Evolutionary conservation across 164 flowering plant species (phyloP).

Genomic region (Tetracentron sinense): DNA sequence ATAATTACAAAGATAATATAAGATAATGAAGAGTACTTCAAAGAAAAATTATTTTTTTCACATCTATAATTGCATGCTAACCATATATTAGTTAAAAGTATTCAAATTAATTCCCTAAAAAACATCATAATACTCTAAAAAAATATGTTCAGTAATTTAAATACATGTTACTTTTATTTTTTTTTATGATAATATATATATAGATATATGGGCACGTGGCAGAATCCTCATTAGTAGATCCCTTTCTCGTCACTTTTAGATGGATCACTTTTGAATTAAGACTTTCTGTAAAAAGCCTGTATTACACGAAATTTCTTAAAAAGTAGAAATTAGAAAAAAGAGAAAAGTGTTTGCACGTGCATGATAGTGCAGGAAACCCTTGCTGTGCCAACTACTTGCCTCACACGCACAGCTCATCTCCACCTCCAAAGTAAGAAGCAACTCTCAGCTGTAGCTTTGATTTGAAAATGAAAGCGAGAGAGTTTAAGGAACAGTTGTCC

Average conservation of each 20-base stretch:
- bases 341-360: slow-evolving; percentile 9
- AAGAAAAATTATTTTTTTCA: no score
- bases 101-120: no score
- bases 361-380: slow-evolving; percentile 6
- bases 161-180: no score
- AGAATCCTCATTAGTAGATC: no score
- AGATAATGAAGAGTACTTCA: background rate
- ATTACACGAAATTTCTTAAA: background rate
- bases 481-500: background rate
- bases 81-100: background rate
- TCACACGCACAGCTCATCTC: slow-evolving; percentile 28
- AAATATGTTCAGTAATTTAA: no score
- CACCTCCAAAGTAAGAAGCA: slow-evolving; percentile 12
- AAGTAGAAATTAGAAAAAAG: background rate
- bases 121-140: background rate
- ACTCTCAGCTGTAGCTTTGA: no score
- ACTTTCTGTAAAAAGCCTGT: no score
- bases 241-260: no score
- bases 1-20: slow-evolving; percentile 22
- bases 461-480: background rate
- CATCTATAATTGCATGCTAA: no score
- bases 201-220: no score
- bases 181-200: no score
- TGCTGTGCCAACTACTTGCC: slow-evolving; percentile 23
- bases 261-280: no score